phyloP scores from a whole-genome alignment of 1,139 yeast species.

The Suhomyces yuchorum region DNA sequence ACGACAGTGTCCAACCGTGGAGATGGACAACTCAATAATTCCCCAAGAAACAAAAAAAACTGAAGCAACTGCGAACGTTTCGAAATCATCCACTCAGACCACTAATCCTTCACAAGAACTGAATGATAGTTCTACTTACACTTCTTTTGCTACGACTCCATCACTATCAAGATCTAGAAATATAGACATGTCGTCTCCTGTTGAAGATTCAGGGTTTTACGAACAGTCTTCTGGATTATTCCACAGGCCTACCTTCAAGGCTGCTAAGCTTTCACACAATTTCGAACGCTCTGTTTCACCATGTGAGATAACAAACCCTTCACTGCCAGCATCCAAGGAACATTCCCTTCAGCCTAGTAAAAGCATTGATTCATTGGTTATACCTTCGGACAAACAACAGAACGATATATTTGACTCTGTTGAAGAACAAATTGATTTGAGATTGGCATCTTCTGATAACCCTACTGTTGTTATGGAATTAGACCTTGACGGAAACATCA shows the following conservation, averaged over 20 bases:
- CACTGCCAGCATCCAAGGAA: slow-evolving; percentile 11
- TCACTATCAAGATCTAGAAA: neutral
- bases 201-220: slow-evolving; percentile 1
- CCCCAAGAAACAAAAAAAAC: neutral
- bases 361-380: slow-evolving; percentile 7
- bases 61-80: neutral
- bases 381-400: neutral
- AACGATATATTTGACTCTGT: slow-evolving; percentile 22
- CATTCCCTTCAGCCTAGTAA: slow-evolving; percentile 3
- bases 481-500: slow-evolving; percentile 76
- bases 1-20: neutral
- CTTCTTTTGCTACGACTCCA: neutral
- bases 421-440: slow-evolving; percentile 51
- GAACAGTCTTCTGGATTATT: slow-evolving; percentile 15
- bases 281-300: slow-evolving; percentile 36
- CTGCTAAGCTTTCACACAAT: neutral
- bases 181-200: neutral
- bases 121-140: neutral
- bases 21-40: neutral
- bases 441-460: slow-evolving; percentile 63
- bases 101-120: neutral
- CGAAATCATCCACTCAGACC: neutral
- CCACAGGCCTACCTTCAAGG: slow-evolving; percentile 29
- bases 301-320: slow-evolving; percentile 20
- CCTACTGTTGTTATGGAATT: slow-evolving; percentile 87